Percentiles rank a stretch among this genome's conserved stretches.
phyloP scores from a whole-genome alignment of 2,329 filamentous ascomycete species.

The Alternaria sp. region DNA sequence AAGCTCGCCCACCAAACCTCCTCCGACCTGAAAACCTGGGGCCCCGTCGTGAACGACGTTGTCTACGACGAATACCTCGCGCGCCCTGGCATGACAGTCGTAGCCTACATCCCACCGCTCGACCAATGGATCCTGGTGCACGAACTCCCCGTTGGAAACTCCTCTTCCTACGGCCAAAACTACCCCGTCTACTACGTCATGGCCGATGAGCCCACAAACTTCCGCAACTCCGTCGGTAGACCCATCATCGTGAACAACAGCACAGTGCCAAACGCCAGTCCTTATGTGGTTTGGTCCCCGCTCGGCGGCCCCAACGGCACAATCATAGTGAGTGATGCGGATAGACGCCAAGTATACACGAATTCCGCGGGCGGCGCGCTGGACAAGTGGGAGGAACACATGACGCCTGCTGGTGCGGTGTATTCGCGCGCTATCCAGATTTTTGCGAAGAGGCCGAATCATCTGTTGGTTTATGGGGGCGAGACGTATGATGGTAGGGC shows the following conservation, averaged over 20 bases:
- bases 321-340: constrained; percentile 26
- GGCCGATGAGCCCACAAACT: constrained; percentile 24
- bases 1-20: constrained; percentile 32
- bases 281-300: constrained; percentile 31
- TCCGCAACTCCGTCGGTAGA: constrained; percentile 15
- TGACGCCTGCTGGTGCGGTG: constrained; percentile 23
- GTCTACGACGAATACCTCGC: constrained; percentile 22
- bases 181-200: constrained; percentile 33
- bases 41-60: constrained; percentile 30
- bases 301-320: constrained; percentile 29
- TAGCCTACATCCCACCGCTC: constrained; percentile 24
- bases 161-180: constrained; percentile 17
- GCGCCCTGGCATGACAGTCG: constrained; percentile 32
- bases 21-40: constrained; percentile 26
- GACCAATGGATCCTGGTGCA: constrained; percentile 32
- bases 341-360: constrained; percentile 24
- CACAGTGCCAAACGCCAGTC: constrained; percentile 25
- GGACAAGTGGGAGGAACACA: constrained; percentile 26
- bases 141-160: constrained; percentile 27
- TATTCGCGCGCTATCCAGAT: constrained; percentile 29
- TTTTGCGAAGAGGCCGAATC: constrained; percentile 18
- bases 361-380: constrained; percentile 22
- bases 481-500: constrained; percentile 22
- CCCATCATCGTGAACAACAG: constrained; percentile 26
- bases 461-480: constrained; percentile 23